Conservation (phyloP, 768 basidiomycete species). For the Trametes sanguinea region DNA sequence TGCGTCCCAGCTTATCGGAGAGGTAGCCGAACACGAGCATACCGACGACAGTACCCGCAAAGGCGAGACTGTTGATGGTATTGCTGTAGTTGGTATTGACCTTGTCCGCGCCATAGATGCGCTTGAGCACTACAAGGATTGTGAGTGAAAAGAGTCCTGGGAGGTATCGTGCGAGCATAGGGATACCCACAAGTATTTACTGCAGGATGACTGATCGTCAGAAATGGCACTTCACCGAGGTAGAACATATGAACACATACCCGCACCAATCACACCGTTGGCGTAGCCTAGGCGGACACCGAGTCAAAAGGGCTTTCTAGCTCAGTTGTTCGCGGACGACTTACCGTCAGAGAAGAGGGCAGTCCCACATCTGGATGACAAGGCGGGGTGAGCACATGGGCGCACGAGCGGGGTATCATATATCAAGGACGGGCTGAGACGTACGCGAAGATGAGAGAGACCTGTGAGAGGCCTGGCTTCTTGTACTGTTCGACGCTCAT, state of each 20-base stretch:
- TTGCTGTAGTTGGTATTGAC: slow-evolving; percentile 57
- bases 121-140: slow-evolving; percentile 55
- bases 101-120: slow-evolving; percentile 66
- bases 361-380: slow-evolving; percentile 67
- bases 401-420: neutral
- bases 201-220: slow-evolving; percentile 28
- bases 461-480: slow-evolving; percentile 43
- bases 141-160: neutral
- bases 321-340: neutral
- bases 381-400: neutral
- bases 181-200: slow-evolving; percentile 66
- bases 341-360: slow-evolving; percentile 86
- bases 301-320: neutral
- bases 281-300: slow-evolving; percentile 61
- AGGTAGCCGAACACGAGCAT: slow-evolving; percentile 83
- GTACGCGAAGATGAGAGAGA: slow-evolving; percentile 86
- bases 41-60: slow-evolving; percentile 86
- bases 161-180: slow-evolving; percentile 23
- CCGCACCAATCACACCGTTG: slow-evolving; percentile 75
- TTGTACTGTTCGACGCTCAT: slow-evolving; percentile 14
- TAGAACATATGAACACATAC: slow-evolving; percentile 43
- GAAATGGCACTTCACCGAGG: neutral
- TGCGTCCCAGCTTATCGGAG: slow-evolving; percentile 85
- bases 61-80: slow-evolving; percentile 67
- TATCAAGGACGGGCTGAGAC: slow-evolving; percentile 29